Evolutionary conservation across 352 stramenopile species (phyloP).

Genomic region (Globisporangium polare): DNA sequence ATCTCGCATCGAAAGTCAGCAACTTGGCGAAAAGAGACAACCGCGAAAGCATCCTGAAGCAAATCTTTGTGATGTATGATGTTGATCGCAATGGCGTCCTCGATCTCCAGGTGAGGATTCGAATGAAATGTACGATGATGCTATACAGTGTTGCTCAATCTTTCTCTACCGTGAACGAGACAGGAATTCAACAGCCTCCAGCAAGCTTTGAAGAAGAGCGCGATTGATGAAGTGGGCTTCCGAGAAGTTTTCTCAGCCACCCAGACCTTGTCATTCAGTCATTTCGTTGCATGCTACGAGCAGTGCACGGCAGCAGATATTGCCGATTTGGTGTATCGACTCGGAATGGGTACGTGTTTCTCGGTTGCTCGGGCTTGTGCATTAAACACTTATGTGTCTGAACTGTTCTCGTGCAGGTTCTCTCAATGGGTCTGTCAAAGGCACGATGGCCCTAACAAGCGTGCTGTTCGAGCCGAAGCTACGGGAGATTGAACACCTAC

Average conservation of each 20-base stretch:
- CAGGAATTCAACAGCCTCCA: slow-evolving; percentile 65
- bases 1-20: slow-evolving; percentile 16
- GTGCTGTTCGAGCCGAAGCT: slow-evolving; percentile 26
- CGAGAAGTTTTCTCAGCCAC: slow-evolving; percentile 29
- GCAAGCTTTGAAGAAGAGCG: slow-evolving; percentile 37
- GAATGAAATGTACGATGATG: not conserved
- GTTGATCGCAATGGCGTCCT: slow-evolving; percentile 32
- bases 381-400: not conserved
- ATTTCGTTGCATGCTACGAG: slow-evolving; percentile 40
- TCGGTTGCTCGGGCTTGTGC: not conserved
- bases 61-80: slow-evolving; percentile 47
- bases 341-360: slow-evolving; percentile 38
- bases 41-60: slow-evolving; percentile 29
- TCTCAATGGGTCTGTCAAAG: slow-evolving; percentile 29
- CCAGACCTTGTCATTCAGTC: slow-evolving; percentile 23
- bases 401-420: slow-evolving; percentile 21
- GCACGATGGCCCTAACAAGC: slow-evolving; percentile 23
- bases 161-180: not conserved
- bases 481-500: slow-evolving; percentile 19
- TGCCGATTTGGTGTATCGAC: slow-evolving; percentile 22
- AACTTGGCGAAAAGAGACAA: slow-evolving; percentile 39
- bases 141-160: not conserved
- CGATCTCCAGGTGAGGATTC: slow-evolving; percentile 28
- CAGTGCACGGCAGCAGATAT: slow-evolving; percentile 34
- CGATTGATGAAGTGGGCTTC: slow-evolving; percentile 34